A percentile compares a stretch with the other conserved stretches of the same genome.
phyloP scores from a whole-genome alignment of 2,329 filamentous ascomycete species.

The Talaromyces atroroseus region DNA sequence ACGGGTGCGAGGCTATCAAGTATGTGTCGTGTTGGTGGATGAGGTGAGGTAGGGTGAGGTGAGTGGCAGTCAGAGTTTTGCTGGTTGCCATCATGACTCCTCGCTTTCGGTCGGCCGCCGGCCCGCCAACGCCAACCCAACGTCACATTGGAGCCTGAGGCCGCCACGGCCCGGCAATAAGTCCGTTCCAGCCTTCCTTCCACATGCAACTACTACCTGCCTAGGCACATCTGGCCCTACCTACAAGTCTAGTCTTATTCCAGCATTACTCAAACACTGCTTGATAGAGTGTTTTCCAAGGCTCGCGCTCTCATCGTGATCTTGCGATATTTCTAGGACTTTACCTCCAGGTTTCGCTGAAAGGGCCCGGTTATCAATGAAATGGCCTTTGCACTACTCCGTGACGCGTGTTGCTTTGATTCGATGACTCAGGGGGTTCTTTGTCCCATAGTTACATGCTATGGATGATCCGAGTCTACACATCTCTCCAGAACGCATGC shows the following conservation, averaged over 20 bases:
- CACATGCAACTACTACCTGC: not conserved
- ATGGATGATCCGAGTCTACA: not conserved
- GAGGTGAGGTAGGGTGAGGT: not conserved
- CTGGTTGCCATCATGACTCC: conserved; percentile 9
- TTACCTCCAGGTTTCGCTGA: not conserved
- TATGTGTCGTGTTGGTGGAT: not conserved
- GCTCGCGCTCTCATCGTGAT: no score
- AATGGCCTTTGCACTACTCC: not conserved
- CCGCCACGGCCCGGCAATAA: not conserved
- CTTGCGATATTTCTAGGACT: not conserved
- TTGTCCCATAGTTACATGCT: not conserved
- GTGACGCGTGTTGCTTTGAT: not conserved
- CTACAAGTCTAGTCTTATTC: not conserved
- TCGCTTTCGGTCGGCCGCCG: conserved; percentile 10
- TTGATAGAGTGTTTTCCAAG: not conserved
- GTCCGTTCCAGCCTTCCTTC: not conserved
- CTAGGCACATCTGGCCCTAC: no score
- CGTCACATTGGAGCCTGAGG: conserved; percentile 13
- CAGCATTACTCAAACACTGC: not conserved
- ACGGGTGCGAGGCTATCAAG: not conserved
- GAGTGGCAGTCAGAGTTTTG: not conserved
- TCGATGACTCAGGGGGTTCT: not conserved
- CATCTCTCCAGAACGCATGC: not conserved
- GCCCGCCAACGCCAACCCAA: conserved; percentile 6
- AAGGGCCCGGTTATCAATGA: not conserved